Evolutionary conservation across 345 rosid species (phyloP).

Genomic region (Camelina neglecta): DNA sequence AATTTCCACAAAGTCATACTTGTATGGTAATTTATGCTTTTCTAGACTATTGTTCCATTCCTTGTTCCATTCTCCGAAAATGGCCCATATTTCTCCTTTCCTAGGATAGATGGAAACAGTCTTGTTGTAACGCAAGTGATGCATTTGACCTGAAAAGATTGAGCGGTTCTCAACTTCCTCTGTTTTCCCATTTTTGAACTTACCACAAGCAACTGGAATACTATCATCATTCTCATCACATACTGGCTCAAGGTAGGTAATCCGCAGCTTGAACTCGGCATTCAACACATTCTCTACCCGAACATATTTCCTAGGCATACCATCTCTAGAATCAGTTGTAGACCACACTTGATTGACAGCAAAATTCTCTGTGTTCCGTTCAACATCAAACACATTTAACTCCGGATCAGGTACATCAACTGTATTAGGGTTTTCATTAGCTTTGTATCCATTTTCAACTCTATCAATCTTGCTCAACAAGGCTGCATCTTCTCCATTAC

Average conservation of each 20-base stretch:
- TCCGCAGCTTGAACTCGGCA: constrained; percentile 59
- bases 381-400: constrained; percentile 60
- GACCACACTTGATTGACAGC: constrained; percentile 82
- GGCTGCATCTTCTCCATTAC: constrained; percentile 45
- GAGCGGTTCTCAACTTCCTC: constrained; percentile 45
- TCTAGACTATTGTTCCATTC: constrained; percentile 55
- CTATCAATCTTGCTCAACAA: constrained; percentile 26
- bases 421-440: constrained; percentile 29
- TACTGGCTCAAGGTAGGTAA: constrained; percentile 67
- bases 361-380: constrained; percentile 53
- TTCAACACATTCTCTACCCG: constrained; percentile 55
- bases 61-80: constrained; percentile 68
- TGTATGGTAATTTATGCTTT: constrained; percentile 53
- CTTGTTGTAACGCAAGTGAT: background rate
- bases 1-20: constrained; percentile 72
- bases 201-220: constrained; percentile 75
- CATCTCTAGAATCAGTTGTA: constrained; percentile 65
- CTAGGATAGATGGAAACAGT: constrained; percentile 59
- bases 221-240: constrained; percentile 45
- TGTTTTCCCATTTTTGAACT: constrained; percentile 51
- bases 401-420: constrained; percentile 60
- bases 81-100: constrained; percentile 90
- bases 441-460: constrained; percentile 37
- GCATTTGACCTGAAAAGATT: constrained; percentile 69
- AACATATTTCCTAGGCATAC: constrained; percentile 90